Evolutionary conservation across 2,329 filamentous ascomycete genomes (phyloP).

Genomic region (Exophiala viscosa): DNA sequence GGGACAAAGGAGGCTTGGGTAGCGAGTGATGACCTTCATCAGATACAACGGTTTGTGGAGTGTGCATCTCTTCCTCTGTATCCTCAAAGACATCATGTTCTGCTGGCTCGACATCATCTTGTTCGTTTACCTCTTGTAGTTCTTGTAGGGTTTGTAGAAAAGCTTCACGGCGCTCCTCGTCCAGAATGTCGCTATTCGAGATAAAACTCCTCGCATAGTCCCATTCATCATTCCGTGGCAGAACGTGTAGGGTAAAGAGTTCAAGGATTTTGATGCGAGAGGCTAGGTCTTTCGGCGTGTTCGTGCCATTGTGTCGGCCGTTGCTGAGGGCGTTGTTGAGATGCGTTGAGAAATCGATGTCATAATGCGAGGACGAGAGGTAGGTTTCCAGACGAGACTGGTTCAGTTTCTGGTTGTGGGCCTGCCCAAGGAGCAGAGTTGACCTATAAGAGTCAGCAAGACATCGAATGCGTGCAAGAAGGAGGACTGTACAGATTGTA

Average conservation of each 20-base stretch:
- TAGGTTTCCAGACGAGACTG: constrained; percentile 86
- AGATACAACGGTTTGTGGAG: not conserved
- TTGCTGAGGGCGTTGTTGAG: constrained; percentile 45
- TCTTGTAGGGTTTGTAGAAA: constrained; percentile 83
- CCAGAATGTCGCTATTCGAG: constrained; percentile 75
- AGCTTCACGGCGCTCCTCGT: constrained; percentile 85
- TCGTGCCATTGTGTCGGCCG: constrained; percentile 59
- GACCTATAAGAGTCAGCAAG: constrained; percentile 54
- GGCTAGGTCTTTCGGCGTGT: constrained; percentile 79
- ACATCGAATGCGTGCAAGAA: not conserved
- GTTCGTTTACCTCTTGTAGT: constrained; percentile 73
- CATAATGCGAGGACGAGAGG: constrained; percentile 70
- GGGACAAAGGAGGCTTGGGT: constrained; percentile 30
- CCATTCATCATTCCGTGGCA: constrained; percentile 94
- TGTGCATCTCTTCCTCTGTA: constrained; percentile 54
- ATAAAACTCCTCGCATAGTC: constrained; percentile 93
- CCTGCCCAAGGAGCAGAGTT: constrained; percentile 86
- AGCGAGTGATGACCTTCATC: not conserved
- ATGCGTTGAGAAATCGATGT: constrained; percentile 60
- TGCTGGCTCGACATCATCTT: constrained; percentile 11
- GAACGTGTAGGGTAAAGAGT: constrained; percentile 88
- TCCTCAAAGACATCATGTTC: constrained; percentile 25
- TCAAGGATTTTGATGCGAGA: constrained; percentile 88
- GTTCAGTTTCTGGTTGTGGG: constrained; percentile 74
- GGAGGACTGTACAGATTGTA: constrained; percentile 44